Evolutionary conservation across 306 rosid species (phyloP), one percentile per base, ranked within the genome.

Genomic region (Notholithocarpus densiflorus): DNA sequence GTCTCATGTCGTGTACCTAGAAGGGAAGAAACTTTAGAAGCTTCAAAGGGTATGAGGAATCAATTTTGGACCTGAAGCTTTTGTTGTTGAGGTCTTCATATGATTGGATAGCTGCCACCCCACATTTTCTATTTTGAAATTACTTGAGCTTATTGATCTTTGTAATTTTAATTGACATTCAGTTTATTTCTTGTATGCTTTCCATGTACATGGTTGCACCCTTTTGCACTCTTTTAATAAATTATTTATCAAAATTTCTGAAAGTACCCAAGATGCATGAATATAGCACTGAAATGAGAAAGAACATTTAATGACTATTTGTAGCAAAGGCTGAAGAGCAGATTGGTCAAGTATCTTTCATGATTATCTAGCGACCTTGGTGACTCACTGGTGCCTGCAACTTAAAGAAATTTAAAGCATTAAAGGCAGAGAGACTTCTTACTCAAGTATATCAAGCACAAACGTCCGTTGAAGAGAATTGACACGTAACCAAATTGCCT

Each of bases 391-490:
- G 64, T 31, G 53, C 19, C 40, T 24, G 78, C 54, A 77, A 68
- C 21, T 56, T 51, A 34, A 43, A 81, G 77, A 17, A 52, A 64
- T 23, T 61, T 32, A 82, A 71, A 80, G 37, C 71, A 83, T 21
- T 60, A 6, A 31, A 21, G 27, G 6, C 31, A 71, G n/a, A 86
- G 76, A 75, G 60, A 80, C 54, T 70, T 78, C 97, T 89, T 90
- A 95, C 98, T 95, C 98, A 43, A 92, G 93, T 87, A 95, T 95
- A 89, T 95, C 97, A 87, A 95, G 98, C 74, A 92, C 92, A 83
- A 92, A 95, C 81, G 95, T 83, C 83, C 97, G 88, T 68, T 88
- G 98, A 78, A 89, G 86, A 85, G 94, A 87, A 79, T 81, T 84
- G 57, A 82, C 91, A 13, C 80, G 97, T 80, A 95, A 75, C 98